Conservation (phyloP, 345 rosid species). For the Anacardium occidentale region DNA sequence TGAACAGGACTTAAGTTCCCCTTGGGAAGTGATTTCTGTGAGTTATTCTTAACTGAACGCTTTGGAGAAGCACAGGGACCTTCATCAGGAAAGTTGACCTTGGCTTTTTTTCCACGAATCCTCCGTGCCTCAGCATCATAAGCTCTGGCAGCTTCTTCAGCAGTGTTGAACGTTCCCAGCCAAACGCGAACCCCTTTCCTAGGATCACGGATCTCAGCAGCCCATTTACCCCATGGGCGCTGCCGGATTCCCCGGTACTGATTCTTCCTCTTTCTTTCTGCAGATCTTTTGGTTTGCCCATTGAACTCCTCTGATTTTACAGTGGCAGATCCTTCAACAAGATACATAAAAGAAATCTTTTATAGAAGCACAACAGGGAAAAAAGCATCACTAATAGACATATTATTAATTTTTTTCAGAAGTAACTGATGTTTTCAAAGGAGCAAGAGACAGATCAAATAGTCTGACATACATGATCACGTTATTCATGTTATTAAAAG, state of each 20-base stretch:
- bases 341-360: slow-evolving; percentile 13
- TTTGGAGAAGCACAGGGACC: slow-evolving; percentile 36
- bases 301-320: slow-evolving; percentile 39
- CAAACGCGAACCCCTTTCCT: slow-evolving; percentile 88
- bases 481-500: too few relatives aligned
- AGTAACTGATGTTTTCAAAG: too few relatives aligned
- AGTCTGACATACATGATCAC: too few relatives aligned
- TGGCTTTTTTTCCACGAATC: slow-evolving; percentile 77
- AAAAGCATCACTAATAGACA: neutral
- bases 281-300: slow-evolving; percentile 63
- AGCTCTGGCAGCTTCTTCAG: slow-evolving; percentile 96
- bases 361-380: neutral
- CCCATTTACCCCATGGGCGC: slow-evolving; percentile 38
- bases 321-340: slow-evolving; percentile 33
- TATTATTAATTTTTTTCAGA: too few relatives aligned
- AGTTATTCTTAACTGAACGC: slow-evolving; percentile 41
- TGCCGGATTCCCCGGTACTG: slow-evolving; percentile 55
- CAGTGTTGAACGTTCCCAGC: slow-evolving; percentile 94
- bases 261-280: slow-evolving; percentile 54
- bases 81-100: slow-evolving; percentile 72
- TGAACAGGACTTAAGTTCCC: slow-evolving; percentile 25
- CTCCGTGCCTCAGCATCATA: slow-evolving; percentile 77
- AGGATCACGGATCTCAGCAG: slow-evolving; percentile 96
- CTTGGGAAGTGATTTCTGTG: slow-evolving; percentile 42
- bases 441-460: too few relatives aligned